Percentiles rank a stretch among this genome's conserved stretches.
phyloP scores from a whole-genome alignment of 192 early-diverging fungal genomes.

The Entomortierella beljakovae region DNA sequence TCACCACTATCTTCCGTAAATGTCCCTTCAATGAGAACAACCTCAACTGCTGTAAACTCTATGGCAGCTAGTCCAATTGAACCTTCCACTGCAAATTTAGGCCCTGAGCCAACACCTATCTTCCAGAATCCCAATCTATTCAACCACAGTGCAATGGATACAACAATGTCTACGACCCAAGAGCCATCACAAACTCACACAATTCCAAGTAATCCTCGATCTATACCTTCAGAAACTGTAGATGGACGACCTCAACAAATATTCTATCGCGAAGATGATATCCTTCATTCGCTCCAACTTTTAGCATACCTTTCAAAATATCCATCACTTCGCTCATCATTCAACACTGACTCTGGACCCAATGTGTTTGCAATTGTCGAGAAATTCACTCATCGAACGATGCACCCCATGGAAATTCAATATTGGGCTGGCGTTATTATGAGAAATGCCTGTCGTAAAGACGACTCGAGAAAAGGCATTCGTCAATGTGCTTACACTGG shows the following conservation, averaged over 20 bases:
- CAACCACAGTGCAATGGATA: constrained; percentile 18
- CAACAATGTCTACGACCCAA: constrained; percentile 8
- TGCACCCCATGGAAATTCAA: constrained; percentile 72
- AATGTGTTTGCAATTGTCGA: constrained; percentile 87
- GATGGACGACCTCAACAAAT: constrained; percentile 48
- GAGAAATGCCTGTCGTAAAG: constrained; percentile 84
- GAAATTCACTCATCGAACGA: constrained; percentile 71
- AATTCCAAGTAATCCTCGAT: constrained; percentile 26
- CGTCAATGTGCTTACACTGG: constrained; percentile 84
- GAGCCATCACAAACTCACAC: constrained; percentile 18
- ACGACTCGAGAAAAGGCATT: constrained; percentile 75
- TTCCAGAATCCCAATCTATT: constrained; percentile 18
- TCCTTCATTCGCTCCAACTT: constrained; percentile 85
- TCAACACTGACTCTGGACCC: constrained; percentile 60
- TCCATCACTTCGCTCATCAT: constrained; percentile 77
- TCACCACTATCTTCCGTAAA: constrained; percentile 17
- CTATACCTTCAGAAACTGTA: constrained; percentile 26
- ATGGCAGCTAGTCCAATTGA: constrained; percentile 6
- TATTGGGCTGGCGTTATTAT: constrained; percentile 84
- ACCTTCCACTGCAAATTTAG: constrained; percentile 32
- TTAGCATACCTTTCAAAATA: constrained; percentile 93
- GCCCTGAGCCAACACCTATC: constrained; percentile 1
- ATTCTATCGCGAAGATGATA: constrained; percentile 84
- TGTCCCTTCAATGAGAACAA: neutral
- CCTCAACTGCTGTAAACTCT: constrained; percentile 10